Conservation (phyloP, 495 filamentous ascomycete species). For the Neurospora sublineolata region DNA sequence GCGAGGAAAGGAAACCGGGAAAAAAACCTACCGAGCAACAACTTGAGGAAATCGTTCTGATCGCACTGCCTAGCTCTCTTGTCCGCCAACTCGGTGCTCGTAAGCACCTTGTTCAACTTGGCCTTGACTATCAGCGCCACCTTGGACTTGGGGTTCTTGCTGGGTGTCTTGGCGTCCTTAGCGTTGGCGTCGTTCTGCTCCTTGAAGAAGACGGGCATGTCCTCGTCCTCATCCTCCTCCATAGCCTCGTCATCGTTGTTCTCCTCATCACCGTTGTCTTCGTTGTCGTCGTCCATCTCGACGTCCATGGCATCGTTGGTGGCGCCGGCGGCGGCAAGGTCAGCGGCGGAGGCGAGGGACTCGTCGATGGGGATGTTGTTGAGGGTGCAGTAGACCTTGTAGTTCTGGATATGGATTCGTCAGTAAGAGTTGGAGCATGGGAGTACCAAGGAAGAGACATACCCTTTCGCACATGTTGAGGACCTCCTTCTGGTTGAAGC, state of each 20-base stretch:
- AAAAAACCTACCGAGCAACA: slow-evolving; percentile 24
- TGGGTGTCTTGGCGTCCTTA: slow-evolving; percentile 33
- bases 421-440: neutral
- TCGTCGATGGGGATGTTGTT: slow-evolving; percentile 72
- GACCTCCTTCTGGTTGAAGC: slow-evolving; percentile 61
- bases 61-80: slow-evolving; percentile 76
- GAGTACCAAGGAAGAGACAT: neutral
- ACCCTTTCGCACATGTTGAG: slow-evolving; percentile 62
- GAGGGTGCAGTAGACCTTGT: slow-evolving; percentile 77
- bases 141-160: slow-evolving; percentile 53
- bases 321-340: slow-evolving; percentile 39
- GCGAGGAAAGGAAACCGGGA: neutral
- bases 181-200: slow-evolving; percentile 42
- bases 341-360: slow-evolving; percentile 29
- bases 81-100: slow-evolving; percentile 64
- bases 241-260: slow-evolving; percentile 30
- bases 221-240: slow-evolving; percentile 28
- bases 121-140: slow-evolving; percentile 66
- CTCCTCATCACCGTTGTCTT: slow-evolving; percentile 41
- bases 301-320: slow-evolving; percentile 46
- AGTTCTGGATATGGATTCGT: slow-evolving; percentile 40
- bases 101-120: slow-evolving; percentile 72
- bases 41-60: slow-evolving; percentile 72
- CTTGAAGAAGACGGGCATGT: slow-evolving; percentile 68
- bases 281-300: slow-evolving; percentile 38